A percentile compares a stretch with the other conserved stretches of the same genome.
Evolutionary conservation across 495 filamentous ascomycete genomes (phyloP).

Genomic region (Penicillium coffeae): DNA sequence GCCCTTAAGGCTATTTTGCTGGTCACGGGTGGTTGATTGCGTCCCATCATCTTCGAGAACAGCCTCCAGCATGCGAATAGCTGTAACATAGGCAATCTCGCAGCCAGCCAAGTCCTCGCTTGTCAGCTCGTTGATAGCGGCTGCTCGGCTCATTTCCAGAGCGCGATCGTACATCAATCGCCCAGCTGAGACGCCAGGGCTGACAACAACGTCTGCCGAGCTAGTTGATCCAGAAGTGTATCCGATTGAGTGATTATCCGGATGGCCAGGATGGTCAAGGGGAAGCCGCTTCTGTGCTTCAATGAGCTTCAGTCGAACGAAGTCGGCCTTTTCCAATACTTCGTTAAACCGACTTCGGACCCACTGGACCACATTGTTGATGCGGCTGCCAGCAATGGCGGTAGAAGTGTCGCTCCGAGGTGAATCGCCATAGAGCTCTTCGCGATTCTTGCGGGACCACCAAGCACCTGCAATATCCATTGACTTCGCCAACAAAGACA

Average conservation of each 20-base stretch:
- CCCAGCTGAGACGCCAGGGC: conserved; percentile 81
- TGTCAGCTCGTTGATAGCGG: conserved; percentile 92
- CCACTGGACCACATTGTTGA: conserved; percentile 95
- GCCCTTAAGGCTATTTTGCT: conserved; percentile 24
- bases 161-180: conserved; percentile 98
- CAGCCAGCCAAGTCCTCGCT: conserved; percentile 84
- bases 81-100: conserved; percentile 89
- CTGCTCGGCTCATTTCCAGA: conserved; percentile 89
- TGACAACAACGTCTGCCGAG: conserved; percentile 64
- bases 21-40: conserved; percentile 6
- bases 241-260: conserved; percentile 62
- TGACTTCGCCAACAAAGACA: conserved; percentile 83
- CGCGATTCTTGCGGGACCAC: conserved; percentile 76
- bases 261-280: conserved; percentile 79
- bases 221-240: conserved; percentile 45
- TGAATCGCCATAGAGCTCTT: conserved; percentile 54
- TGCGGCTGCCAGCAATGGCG: conserved; percentile 61
- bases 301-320: conserved; percentile 80
- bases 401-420: conserved; percentile 41
- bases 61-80: conserved; percentile 89
- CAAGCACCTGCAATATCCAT: conserved; percentile 94
- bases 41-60: conserved; percentile 80
- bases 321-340: conserved; percentile 89
- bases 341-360: conserved; percentile 92
- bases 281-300: conserved; percentile 84